Evolutionary conservation across 2,329 filamentous ascomycete genomes (phyloP), one percentile per base, ranked within the genome.

Genomic region (Xylaria sp.): DNA sequence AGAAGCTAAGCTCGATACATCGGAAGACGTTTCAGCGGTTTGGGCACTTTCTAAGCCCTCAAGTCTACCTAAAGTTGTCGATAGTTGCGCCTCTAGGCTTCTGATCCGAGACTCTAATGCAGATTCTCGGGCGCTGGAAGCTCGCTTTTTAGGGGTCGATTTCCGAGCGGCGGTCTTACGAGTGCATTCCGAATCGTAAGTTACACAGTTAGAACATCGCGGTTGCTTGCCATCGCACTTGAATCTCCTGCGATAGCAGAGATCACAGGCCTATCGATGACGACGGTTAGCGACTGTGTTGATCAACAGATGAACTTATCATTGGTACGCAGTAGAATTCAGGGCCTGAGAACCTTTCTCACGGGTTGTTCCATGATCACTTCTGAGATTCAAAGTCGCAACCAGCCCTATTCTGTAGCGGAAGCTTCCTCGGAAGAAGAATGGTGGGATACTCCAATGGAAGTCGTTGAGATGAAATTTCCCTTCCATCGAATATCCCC

Each of bases 151-250:
- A 23, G 59, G 56, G 13, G 59, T 56, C 1, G 65, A 54, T 57
- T 71, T 73, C 13, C 73, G 70, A 37, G 66, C 66, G 25, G 70
- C 63, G 15, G 70, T 65, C 20, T 67, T 68, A 50, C 60, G 69
- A 15, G 73, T 74, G 44, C 73, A 74, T n/a, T 74, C 70, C 6
- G 63, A 64, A 18, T 69, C 55, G 39, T 74, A 67, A 9, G 67
- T 50, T 2, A 71, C 58, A 50, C 73, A 74, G 37, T 67, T 23
- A 46, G 70, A 72, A 59, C 73, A 74, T 23, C 70, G 68, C 28
- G 72, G 73, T 44, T 54, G 63, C 62, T 73, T 65, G 15, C 70
- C 65, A 34, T 74, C 73, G 48, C 73, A 74, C 63, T 73, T 74
- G 25, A 74, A 71, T 48, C 70, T 74, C 41, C 66, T 69, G 13